Evolutionary conservation across 495 filamentous ascomycete genomes (phyloP).

Genomic region (Viridothelium virens): DNA sequence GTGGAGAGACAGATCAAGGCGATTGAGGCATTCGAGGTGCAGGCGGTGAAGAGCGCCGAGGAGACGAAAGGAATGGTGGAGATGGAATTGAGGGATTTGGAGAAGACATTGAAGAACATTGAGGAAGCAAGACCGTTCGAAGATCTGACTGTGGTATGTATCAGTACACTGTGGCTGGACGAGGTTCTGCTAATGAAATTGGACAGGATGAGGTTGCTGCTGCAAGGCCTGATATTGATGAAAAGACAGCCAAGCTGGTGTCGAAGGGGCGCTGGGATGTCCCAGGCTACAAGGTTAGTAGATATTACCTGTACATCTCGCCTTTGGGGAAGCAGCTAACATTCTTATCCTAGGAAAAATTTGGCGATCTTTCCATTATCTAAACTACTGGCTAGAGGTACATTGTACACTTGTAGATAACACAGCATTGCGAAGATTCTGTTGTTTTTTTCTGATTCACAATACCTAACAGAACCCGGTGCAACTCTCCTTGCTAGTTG

Average conservation of each 20-base stretch:
- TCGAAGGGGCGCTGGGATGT: constrained; percentile 96
- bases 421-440: background rate
- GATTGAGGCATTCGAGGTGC: constrained; percentile 93
- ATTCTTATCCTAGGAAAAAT: constrained; percentile 66
- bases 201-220: constrained; percentile 86
- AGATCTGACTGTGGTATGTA: constrained; percentile 92
- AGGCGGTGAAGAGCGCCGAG: constrained; percentile 94
- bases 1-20: constrained; percentile 86
- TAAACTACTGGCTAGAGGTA: constrained; percentile 38
- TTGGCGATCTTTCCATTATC: constrained; percentile 87
- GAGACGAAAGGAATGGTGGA: constrained; percentile 93
- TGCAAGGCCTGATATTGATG: constrained; percentile 90
- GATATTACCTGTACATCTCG: background rate
- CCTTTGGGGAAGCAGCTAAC: too few species aligned
- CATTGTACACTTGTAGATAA: constrained; percentile 1
- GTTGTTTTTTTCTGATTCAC: too few species aligned
- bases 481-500: too few species aligned
- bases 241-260: constrained; percentile 84
- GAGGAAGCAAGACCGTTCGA: constrained; percentile 94
- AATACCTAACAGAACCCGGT: too few species aligned
- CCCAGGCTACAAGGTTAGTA: constrained; percentile 91
- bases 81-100: constrained; percentile 79
- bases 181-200: constrained; percentile 26
- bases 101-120: constrained; percentile 93
- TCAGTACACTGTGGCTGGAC: constrained; percentile 11